Base-by-base conservation (phyloP, 106 monocot genomes). In the Dendrobium nobile region DNA sequence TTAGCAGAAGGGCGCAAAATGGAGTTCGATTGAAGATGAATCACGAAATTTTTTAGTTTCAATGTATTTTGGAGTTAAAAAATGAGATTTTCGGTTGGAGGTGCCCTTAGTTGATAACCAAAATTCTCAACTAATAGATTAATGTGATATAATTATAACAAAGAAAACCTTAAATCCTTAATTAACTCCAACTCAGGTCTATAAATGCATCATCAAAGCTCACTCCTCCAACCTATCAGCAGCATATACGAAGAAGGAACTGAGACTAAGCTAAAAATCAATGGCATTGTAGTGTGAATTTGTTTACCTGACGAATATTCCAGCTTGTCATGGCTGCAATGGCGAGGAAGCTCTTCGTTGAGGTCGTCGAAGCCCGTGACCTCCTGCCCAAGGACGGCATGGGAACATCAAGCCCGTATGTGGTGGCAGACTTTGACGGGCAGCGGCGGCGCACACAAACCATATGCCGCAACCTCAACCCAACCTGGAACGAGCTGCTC, bases 301-400 rank as follows among this genome's bases (percentile, higher is more conserved):
- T 51, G 51, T 13, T 51, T 22, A 61, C 22, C 61, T 61, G 61
- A 22, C 61, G 6, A 16, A 27, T 70, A 31, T 37, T 31, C 61
- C 61, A 61, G 61, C 19, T 70, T 70, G 4, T n/a, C 11, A 59
- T 64, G 55, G 84, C 85, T 15, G 82, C 37, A 15, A 85, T 51
- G 79, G 84, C 17, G 74, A 59, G 83, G 83, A 93, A 96, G 86
- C 88, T 93, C 33, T 79, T 96, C 7, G 96, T 96, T 19, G 96
- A 93, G 86, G 93, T 96, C 58, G 88, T 87, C 17, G 93, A 93
- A 80, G 96, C 93, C 15, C 86, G 83, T 20, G 79, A 90, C 84
- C 89, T 96, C 68, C 84, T 96, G 0, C 96, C 96, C 4, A 96
- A 93, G 78, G 96, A 96, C 75, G 96, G 96, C 45, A 82, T 24